Base-by-base conservation (phyloP, 2,329 filamentous ascomycete species). In the Chlorencoelia australis region DNA sequence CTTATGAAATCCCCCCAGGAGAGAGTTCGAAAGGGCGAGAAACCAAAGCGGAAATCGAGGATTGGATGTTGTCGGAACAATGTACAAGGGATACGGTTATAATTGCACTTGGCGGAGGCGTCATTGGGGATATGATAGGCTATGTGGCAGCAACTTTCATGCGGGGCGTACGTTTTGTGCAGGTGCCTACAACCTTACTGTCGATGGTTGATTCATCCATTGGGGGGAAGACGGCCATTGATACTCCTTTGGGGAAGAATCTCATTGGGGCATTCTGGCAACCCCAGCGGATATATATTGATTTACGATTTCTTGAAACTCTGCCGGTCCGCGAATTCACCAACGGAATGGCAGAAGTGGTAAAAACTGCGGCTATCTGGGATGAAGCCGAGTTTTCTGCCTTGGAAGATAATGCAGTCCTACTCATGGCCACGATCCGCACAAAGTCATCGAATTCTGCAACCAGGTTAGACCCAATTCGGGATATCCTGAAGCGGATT, bases 151-250 rank as follows among this genome's bases (percentile, higher is more conserved):
- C 91, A 25, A 98, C 91, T 24, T 98, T 96, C 64, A 98, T 98
- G 91, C 81, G 91, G 49, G 91, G 91, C 38, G 81, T 98, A 44
- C 84, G 84, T 49, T 94, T 94, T 58, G 87, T 95, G 27, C 91
- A 98, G 62, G 88, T 98, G 30, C 91, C 91, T 1, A 98, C 91
- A 7, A 94, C 88, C 0, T 68, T 98, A 39, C 70, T 98, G 35
- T 78, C 91, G 46, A 98, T 98, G 91, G 91, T 98, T 27, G 91
- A 98, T 62, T 96, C 89, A 30, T 94, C 87, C 24, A 96, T 98
- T 56, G 91, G 91, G 44, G 91, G 91, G 45, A 98, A 98, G 69
- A 98, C 91, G 7, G 91, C 91, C 39, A 96, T 98, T 59, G 91
- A 98, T 57, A 94, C 86, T 0, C 88, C 89, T 6, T 75, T 88